These are phyloP conservation scores for Psilocybe sp. DNA, from an alignment of 768 basidiomycete species.

Conservation along the genomic window DNA sequence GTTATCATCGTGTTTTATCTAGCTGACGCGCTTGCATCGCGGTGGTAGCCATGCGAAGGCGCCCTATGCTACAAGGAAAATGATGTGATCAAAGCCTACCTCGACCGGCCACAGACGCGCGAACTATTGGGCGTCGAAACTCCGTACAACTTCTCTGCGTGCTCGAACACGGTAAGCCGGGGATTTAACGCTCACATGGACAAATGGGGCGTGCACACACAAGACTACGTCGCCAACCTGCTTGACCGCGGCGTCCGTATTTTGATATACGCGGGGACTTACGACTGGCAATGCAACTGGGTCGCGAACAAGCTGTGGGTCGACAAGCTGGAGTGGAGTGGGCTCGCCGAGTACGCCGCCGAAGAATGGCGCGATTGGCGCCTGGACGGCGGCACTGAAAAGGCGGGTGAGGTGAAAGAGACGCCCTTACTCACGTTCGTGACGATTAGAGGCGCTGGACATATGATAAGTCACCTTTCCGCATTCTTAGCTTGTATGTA, in stretches of 20 bases:
- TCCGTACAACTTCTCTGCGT: conserved; percentile 52
- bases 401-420: conserved; percentile 46
- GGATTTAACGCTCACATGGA: conserved; percentile 59
- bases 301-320: conserved; percentile 1
- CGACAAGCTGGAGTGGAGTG: neutral
- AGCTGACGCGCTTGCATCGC: neutral
- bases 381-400: conserved; percentile 32
- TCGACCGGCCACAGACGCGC: conserved; percentile 53
- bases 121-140: conserved; percentile 53
- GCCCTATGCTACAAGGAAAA: conserved; percentile 34
- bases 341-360: conserved; percentile 45
- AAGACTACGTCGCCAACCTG: conserved; percentile 64
- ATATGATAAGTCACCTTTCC: conserved; percentile 38
- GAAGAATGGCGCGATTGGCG: conserved; percentile 59
- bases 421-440: conserved; percentile 33
- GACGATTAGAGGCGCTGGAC: conserved; percentile 43
- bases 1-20: neutral
- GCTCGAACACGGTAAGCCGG: conserved; percentile 46
- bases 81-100: conserved; percentile 46
- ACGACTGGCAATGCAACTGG: conserved; percentile 56
- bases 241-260: conserved; percentile 76
- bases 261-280: conserved; percentile 72
- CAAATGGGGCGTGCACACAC: conserved; percentile 53
- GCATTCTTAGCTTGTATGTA: neutral
- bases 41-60: conserved; percentile 36